These are phyloP conservation scores for Bondarzewia mesenterica DNA, from an alignment of 1,284 basidiomycete species.

Conservation along the genomic window DNA sequence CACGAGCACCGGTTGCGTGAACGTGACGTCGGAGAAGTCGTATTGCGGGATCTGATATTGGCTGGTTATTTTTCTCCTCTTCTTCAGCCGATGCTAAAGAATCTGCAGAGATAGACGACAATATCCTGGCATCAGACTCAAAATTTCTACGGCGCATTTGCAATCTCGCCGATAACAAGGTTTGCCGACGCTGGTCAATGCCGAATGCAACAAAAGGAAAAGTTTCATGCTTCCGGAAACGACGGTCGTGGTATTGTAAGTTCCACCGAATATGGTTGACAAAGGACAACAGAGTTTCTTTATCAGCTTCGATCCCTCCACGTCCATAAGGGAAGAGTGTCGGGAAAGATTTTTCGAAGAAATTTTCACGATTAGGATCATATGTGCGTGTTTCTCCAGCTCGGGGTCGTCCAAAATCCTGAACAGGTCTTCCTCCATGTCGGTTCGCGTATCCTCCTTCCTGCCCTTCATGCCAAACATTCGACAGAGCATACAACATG, in stretches of 20 bases:
- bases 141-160: slow-evolving; percentile 11
- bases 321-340: not conserved
- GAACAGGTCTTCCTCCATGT: too few species aligned
- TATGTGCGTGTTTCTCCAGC: too few species aligned
- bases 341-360: not conserved
- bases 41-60: slow-evolving; percentile 11
- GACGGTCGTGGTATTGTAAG: slow-evolving; percentile 25
- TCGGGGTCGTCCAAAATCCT: too few species aligned
- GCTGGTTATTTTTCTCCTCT: slow-evolving; percentile 10
- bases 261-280: slow-evolving; percentile 26
- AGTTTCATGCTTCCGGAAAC: slow-evolving; percentile 22
- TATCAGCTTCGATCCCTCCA: slow-evolving; percentile 27
- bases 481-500: too few species aligned
- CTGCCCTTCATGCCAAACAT: too few species aligned
- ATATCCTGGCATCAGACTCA: slow-evolving; percentile 5
- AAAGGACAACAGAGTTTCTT: slow-evolving; percentile 18
- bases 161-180: slow-evolving; percentile 7
- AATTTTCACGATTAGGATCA: too few species aligned
- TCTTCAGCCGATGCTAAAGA: slow-evolving; percentile 6
- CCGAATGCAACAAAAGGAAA: slow-evolving; percentile 29
- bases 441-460: too few species aligned
- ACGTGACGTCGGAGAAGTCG: slow-evolving; percentile 7
- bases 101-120: slow-evolving; percentile 10
- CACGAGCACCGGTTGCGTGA: slow-evolving; percentile 9
- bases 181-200: slow-evolving; percentile 21